Conservation (phyloP, 768 basidiomycete genomes). For the Mrakia gelida region DNA sequence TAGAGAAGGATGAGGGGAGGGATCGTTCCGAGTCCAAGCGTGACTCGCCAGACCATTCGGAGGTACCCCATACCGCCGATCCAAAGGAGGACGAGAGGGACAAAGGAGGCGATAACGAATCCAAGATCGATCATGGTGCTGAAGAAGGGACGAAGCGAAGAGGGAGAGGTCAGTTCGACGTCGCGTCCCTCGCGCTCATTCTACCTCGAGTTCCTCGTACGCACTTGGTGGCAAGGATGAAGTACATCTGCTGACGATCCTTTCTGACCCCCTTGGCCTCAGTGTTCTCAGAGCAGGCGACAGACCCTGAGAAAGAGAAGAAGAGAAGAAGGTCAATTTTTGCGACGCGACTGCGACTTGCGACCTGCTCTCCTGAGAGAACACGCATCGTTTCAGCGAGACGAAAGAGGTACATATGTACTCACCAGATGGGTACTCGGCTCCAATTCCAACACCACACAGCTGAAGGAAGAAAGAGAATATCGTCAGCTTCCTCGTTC, state of each 20-base stretch:
- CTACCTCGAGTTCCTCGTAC: not conserved
- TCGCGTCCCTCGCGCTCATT: not conserved
- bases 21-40: constrained; percentile 75
- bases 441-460: constrained; percentile 74
- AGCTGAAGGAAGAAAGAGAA: constrained; percentile 41
- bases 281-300: constrained; percentile 64
- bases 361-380: too few species aligned
- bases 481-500: too few species aligned
- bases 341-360: too few species aligned
- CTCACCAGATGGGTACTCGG: constrained; percentile 47
- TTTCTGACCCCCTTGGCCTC: constrained; percentile 57
- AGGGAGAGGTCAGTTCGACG: not conserved
- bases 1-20: constrained; percentile 76
- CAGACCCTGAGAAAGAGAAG: not conserved
- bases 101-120: constrained; percentile 70
- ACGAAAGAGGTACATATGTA: too few species aligned
- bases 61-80: constrained; percentile 79
- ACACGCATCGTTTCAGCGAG: too few species aligned
- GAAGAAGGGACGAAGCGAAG: constrained; percentile 56
- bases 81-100: constrained; percentile 81
- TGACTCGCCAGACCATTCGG: constrained; percentile 78
- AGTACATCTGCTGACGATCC: constrained; percentile 23
- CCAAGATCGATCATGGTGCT: constrained; percentile 67
- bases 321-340: too few species aligned
- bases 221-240: constrained; percentile 18